Evolutionary conservation across 2,329 filamentous ascomycete genomes (phyloP), one percentile per base, ranked within the genome.

Genomic region (Tolypocladium guangdongense): DNA sequence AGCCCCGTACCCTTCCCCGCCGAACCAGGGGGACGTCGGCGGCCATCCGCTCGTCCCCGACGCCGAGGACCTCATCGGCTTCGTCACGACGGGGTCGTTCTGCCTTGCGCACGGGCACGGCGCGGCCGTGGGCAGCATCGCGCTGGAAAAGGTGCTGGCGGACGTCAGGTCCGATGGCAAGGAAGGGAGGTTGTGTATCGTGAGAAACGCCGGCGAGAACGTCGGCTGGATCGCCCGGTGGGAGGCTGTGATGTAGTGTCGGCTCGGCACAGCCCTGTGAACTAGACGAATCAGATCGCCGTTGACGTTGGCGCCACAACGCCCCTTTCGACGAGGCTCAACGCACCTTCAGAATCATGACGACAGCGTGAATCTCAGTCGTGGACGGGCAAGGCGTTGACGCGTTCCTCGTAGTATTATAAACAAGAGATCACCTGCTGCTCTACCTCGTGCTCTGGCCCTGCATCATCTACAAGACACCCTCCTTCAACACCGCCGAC

Each of bases 71-170:
- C 75, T 97, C 14, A 81, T 97, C 50, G 93, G 93, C 0, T 99
- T 95, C 66, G 84, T 96, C 27, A 96, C 90, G 2, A 87, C 86
- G 1, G 93, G 92, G 0, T 86, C 88, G 50, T 96, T 86, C 66
- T 90, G 86, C 62, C 78, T 97, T 2, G 80, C 82, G 2, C 82
- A 87, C 58, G 93, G 92, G 0, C 80, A 78, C 59, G 88, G 86
- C 1, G 83, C 83, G 18, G 92, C 84, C 0, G 76, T 97, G 55
- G 93, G 87, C 0, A 85, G 80, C 50, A 64, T 97, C 30, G 73
- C 82, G 16, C 72, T 85, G 1, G 73, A 74, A 6, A 85, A 77
- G 66, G 76, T 87, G 1, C 55, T 79, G 4, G 69, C 53, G 0
- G 65, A 60, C 3, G 49, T 71, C 24, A 64, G 57, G 46, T 60